These are phyloP conservation scores for Smallanthus sonchifolius DNA, from an alignment of 129 eudicot genomes.

Conservation along the genomic window DNA sequence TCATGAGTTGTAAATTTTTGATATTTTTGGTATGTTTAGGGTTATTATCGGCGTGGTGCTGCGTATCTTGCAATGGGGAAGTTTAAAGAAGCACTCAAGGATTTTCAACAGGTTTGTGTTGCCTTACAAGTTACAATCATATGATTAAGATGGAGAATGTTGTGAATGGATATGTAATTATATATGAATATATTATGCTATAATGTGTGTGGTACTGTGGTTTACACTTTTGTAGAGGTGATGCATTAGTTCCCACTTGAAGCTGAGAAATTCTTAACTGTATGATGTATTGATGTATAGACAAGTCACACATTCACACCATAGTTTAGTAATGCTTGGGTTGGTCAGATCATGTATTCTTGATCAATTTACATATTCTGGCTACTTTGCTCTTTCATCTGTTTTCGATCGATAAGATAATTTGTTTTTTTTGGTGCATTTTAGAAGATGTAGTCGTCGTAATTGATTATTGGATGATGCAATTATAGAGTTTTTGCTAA, in stretches of 20 bases:
- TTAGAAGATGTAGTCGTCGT: not conserved
- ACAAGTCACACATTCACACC: not conserved
- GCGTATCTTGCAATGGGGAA: conserved; percentile 95
- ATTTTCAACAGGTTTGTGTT: conserved; percentile 78
- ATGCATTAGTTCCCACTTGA: not conserved
- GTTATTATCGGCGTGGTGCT: conserved; percentile 96
- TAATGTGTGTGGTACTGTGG: not conserved
- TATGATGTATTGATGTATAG: not conserved
- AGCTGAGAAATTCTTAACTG: not conserved
- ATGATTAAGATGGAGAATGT: not conserved
- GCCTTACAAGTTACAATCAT: not conserved
- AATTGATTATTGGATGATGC: not conserved
- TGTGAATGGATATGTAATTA: not conserved
- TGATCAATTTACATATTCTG: not conserved
- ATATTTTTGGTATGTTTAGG: conserved; percentile 36
- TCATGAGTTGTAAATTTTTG: not conserved
- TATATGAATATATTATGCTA: not conserved
- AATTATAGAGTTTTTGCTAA: not conserved
- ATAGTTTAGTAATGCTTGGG: not conserved
- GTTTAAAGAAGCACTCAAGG: conserved; percentile 94
- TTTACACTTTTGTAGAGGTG: not conserved
- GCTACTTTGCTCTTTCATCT: not conserved
- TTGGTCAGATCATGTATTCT: not conserved
- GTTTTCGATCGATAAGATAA: not conserved
- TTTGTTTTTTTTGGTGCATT: not conserved